phyloP scores from a whole-genome alignment of 768 basidiomycete species.

The Lactarius pseudohatsudake region DNA sequence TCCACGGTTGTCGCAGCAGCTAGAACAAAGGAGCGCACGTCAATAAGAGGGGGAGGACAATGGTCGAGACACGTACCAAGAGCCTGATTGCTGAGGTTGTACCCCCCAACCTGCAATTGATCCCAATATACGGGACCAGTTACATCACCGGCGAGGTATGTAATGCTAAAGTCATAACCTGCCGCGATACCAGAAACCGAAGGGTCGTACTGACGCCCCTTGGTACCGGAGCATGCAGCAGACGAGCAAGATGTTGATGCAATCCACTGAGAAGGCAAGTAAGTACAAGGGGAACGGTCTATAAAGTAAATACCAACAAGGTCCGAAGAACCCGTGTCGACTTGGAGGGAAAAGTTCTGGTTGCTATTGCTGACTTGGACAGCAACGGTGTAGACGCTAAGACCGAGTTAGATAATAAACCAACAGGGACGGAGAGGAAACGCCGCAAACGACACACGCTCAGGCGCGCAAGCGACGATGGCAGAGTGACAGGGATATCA shows the following conservation, averaged over 20 bases:
- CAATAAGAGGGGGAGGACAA: conserved; percentile 9
- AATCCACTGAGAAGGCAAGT: conserved; percentile 57
- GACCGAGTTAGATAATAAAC: neutral
- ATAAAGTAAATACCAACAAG: conserved; percentile 45
- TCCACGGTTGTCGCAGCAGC: conserved; percentile 58
- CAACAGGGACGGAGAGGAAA: conserved; percentile 4
- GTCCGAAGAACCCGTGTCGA: conserved; percentile 84
- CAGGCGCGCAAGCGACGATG: neutral
- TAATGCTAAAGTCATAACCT: conserved; percentile 46
- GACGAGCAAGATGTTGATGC: conserved; percentile 65
- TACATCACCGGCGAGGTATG: conserved; percentile 60
- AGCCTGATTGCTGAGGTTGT: conserved; percentile 63
- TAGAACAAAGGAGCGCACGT: conserved; percentile 31
- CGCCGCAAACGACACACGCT: neutral
- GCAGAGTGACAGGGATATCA: neutral
- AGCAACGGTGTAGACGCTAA: conserved; percentile 66
- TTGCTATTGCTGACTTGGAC: conserved; percentile 49
- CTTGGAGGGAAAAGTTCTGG: conserved; percentile 61
- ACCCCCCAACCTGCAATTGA: conserved; percentile 58
- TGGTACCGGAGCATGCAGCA: conserved; percentile 47
- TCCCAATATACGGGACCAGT: conserved; percentile 73
- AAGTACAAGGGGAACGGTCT: conserved; percentile 5
- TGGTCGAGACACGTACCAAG: conserved; percentile 47
- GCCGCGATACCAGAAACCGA: conserved; percentile 44
- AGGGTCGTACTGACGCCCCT: conserved; percentile 57